A percentile compares a stretch with the other conserved stretches of the same genome.
These are phyloP conservation scores for Golubevia sp. DNA, from an alignment of 1,284 basidiomycete genomes.

Conservation along the genomic window DNA sequence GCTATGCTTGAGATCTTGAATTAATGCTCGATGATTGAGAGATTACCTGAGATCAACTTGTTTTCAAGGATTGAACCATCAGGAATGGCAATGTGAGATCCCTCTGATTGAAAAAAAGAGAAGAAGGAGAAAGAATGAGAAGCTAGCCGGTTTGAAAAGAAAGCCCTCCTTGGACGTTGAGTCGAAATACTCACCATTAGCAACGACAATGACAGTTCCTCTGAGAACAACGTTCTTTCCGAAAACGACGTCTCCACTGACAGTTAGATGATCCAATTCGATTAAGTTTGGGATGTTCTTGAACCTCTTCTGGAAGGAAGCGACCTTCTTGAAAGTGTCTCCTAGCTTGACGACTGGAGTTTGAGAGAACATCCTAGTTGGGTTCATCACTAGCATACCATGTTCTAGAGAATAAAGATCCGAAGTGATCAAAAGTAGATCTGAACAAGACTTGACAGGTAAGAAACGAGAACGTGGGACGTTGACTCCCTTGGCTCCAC, in stretches of 20 bases:
- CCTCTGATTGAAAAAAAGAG: not conserved
- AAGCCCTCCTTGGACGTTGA: no score
- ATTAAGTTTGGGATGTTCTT: conserved; percentile 84
- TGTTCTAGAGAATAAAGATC: conserved; percentile 95
- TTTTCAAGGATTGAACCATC: conserved; percentile 59
- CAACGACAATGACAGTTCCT: conserved; percentile 59
- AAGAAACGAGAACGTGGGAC: conserved; percentile 96
- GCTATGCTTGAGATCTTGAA: not conserved
- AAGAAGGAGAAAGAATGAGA: not conserved
- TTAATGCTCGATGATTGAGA: conserved; percentile 58
- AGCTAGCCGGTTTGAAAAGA: not conserved
- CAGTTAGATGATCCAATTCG: conserved; percentile 59
- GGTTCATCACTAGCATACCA: conserved; percentile 83
- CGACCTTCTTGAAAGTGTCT: conserved; percentile 78
- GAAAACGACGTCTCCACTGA: conserved; percentile 58
- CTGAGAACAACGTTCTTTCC: conserved; percentile 53
- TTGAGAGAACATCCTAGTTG: conserved; percentile 69
- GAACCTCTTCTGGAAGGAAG: conserved; percentile 95
- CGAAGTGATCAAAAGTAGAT: conserved; percentile 88
- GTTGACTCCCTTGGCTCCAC: conserved; percentile 88
- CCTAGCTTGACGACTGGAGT: conserved; percentile 98
- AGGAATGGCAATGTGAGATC: conserved; percentile 24
- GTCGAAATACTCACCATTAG: conserved; percentile 57
- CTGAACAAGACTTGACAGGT: conserved; percentile 74
- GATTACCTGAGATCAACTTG: conserved; percentile 58